Base-by-base conservation (phyloP, 2,329 filamentous ascomycete species). In the Neopestalotiopsis rosae region DNA sequence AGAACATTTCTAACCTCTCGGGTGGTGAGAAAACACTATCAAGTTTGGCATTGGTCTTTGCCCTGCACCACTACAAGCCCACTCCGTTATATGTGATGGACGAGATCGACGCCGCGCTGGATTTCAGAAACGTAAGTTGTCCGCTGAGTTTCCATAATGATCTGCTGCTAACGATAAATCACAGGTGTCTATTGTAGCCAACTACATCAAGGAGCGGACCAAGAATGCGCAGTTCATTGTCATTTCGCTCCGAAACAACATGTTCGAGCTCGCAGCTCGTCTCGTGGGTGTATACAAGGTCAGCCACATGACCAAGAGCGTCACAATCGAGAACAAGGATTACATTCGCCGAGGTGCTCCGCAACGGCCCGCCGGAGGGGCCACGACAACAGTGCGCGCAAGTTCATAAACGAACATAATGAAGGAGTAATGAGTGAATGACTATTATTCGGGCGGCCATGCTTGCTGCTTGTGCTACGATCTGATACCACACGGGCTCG, bases 211-310 rank as follows among this genome's bases (percentile, higher is more conserved):
- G 84, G 96, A 99, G 84, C 89, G 96, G 67, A 99, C 96, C 70
- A 98, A 98, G 87, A 99, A 99, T 82, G 97, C 96, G 1, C 96
- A 99, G 79, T 99, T 99, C 80, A 96, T 99, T 75, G 96, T 99
- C 77, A 99, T 99, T 78, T 98, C 94, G 17, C 86, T 99, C 76
- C 88, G 96, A 76, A 99, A 99, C 83, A 99, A 99, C 85, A 99
- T 99, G 96, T 99, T 99, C 81, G 96, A 99, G 86, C 90, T 99
- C 72, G 95, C 97, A n/a, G 90, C 94, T 69, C 89, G 97, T 68
- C 88, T 99, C 69, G 94, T 99, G 14, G 97, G 97, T 74, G 96
- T 99, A 68, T 99, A 99, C 86, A 99, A 99, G 86, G 96, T 99
- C 79, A 98, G 97, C 82, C 95, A 99, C 81, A 99, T 98, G 91